Base-by-base conservation (phyloP, 441 rosid genomes). In the Aleurites moluccanus region DNA sequence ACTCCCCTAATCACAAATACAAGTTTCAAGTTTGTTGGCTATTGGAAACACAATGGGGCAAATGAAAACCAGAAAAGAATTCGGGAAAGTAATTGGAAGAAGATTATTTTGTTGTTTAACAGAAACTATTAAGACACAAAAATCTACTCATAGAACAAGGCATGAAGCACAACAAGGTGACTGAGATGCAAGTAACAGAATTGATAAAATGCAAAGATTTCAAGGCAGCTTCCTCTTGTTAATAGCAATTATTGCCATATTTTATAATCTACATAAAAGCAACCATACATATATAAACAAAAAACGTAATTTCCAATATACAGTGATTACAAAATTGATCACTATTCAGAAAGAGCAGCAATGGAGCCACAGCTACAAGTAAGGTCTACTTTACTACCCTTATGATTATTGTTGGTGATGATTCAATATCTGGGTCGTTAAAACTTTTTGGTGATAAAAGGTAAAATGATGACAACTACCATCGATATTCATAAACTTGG, bases 1-100 rank as follows among this genome's bases (percentile, higher is more conserved):
- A 47, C 73, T 75, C 81, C 79, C 90, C 97, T 89, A 86, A 63
- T 80, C 71, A 79, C 53, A 53, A 64, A 30, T 73, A 69, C 35
- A 67, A 63, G 2, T 62, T 33, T 28, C 61, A 68, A 62, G 8
- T 20, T 13, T 18, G 44, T 52, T 38, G 8, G 52, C 38, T 23
- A 64, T 47, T 55, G 28, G 40, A 10, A 21, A 44, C 1, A n/a
- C 33, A 45, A 72, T 4, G 5, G 18, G 14, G 50, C 18, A 69
- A 52, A 38, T 15, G 15, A 38, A 67, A 63, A 50, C 45, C 57
- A 68, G 45, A 40, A 35, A 53, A 8, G n/a, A 33, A 23, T 6
- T 25, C 5, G n/a, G 53, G 50, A 73, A n/a, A 35, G 28, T 60
- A 50, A 27, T n/a, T 40, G 6, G 11, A 35, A 13, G 23, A 70